Conservation (phyloP, 2,329 filamentous ascomycete genomes). For the Phialophora tarda region DNA sequence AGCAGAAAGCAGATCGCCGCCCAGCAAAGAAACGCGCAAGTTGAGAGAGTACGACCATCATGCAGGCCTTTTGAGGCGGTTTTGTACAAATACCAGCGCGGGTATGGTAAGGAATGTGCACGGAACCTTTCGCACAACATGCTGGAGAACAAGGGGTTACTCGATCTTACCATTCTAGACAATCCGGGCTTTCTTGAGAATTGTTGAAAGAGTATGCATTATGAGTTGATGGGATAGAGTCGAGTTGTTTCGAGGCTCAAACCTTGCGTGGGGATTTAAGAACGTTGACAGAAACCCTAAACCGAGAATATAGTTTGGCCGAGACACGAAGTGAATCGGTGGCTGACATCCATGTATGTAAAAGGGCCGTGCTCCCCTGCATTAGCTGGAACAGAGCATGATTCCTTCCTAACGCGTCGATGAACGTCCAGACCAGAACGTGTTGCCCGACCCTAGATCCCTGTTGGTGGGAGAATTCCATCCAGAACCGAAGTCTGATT, state of each 20-base stretch:
- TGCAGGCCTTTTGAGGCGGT: conserved; percentile 11
- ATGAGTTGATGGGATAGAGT: background rate
- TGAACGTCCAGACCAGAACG: no score
- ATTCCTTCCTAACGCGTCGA: background rate
- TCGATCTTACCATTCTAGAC: background rate
- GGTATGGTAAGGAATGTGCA: conserved; percentile 29
- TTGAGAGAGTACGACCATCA: conserved; percentile 18
- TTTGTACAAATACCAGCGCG: conserved; percentile 31
- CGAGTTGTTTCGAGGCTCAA: background rate
- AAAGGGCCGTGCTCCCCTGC: background rate
- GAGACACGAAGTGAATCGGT: background rate
- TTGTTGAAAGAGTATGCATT: background rate
- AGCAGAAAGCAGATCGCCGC: conserved; percentile 13
- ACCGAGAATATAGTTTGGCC: background rate
- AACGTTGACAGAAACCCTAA: background rate
- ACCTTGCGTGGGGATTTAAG: background rate
- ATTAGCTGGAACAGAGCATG: background rate
- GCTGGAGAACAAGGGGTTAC: conserved; percentile 2
- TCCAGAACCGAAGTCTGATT: background rate
- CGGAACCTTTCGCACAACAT: conserved; percentile 25
- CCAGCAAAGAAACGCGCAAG: conserved; percentile 11
- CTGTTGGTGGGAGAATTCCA: background rate
- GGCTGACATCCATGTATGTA: background rate
- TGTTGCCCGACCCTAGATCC: background rate
- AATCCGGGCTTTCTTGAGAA: background rate